Conservation (phyloP, 116 monocot genomes). For the Iris pallida region DNA sequence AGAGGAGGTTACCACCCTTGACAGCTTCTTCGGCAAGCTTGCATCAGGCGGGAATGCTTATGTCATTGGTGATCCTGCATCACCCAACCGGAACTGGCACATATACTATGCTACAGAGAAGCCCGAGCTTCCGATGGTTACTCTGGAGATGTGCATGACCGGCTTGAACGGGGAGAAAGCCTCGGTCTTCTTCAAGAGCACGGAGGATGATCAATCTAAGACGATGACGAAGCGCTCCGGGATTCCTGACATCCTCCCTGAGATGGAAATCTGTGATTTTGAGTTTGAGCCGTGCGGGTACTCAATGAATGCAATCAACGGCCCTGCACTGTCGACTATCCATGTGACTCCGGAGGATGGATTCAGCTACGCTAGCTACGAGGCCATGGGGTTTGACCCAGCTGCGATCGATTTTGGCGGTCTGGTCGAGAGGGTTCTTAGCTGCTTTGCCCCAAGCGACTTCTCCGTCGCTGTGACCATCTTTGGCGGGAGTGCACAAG, state of each 20-base stretch:
- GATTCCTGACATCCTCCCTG: constrained; percentile 64
- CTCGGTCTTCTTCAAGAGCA: constrained; percentile 58
- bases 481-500: constrained; percentile 37
- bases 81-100: constrained; percentile 60
- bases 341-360: constrained; percentile 87
- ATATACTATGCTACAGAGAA: constrained; percentile 61
- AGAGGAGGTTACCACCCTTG: constrained; percentile 13
- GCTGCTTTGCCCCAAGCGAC: constrained; percentile 50
- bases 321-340: constrained; percentile 54
- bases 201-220: constrained; percentile 22
- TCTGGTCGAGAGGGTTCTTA: constrained; percentile 53
- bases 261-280: constrained; percentile 89
- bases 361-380: constrained; percentile 86
- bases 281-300: constrained; percentile 92
- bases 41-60: constrained; percentile 32
- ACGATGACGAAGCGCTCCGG: constrained; percentile 63
- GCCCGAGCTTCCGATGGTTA: constrained; percentile 55
- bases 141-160: constrained; percentile 90
- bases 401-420: constrained; percentile 1
- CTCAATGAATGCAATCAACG: constrained; percentile 72
- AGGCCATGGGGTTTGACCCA: constrained; percentile 67
- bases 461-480: constrained; percentile 81
- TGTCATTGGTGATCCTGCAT: constrained; percentile 48
- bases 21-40: constrained; percentile 2
- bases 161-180: constrained; percentile 40